phyloP scores from a whole-genome alignment of 2,329 filamentous ascomycete genomes.

The Aureobasidium musti region DNA sequence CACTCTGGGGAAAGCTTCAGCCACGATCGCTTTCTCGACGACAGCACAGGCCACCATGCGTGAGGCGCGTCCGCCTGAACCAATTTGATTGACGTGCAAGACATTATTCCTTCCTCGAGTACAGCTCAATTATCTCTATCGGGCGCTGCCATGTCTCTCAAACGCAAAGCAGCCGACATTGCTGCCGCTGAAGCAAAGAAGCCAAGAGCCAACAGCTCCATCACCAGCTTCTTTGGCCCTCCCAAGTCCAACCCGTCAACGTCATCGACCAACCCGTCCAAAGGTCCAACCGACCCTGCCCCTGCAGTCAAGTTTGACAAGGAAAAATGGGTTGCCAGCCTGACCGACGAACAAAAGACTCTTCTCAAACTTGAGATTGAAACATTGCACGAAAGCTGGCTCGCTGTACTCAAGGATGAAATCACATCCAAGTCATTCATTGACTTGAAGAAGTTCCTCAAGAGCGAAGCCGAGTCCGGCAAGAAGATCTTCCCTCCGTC shows the following conservation, averaged over 20 bases:
- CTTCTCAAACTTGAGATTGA: conserved; percentile 88
- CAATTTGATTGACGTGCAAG: not conserved
- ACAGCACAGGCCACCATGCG: conserved; percentile 6
- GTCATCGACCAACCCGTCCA: conserved; percentile 39
- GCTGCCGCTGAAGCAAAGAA: conserved; percentile 53
- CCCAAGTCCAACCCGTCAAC: conserved; percentile 55
- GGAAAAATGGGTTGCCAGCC: conserved; percentile 77
- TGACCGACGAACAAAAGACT: conserved; percentile 78
- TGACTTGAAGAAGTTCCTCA: conserved; percentile 82
- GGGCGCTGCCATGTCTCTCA: conserved; percentile 49
- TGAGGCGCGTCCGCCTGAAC: conserved; percentile 10
- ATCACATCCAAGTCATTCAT: conserved; percentile 77
- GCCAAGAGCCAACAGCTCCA: conserved; percentile 66
- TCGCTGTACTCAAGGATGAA: conserved; percentile 85
- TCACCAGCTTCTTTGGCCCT: conserved; percentile 84
- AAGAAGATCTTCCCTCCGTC: conserved; percentile 84
- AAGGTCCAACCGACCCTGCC: conserved; percentile 36
- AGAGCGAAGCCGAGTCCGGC: conserved; percentile 70
- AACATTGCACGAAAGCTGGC: conserved; percentile 88
- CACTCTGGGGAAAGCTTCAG: conserved; percentile 15
- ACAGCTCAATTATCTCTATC: not conserved
- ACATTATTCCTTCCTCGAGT: not conserved
- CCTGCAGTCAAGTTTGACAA: conserved; percentile 71
- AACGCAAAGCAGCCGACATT: conserved; percentile 52
- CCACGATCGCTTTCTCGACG: not conserved